Base-by-base conservation (phyloP, 768 basidiomycete genomes). In the Rhodotorula babjevae region DNA sequence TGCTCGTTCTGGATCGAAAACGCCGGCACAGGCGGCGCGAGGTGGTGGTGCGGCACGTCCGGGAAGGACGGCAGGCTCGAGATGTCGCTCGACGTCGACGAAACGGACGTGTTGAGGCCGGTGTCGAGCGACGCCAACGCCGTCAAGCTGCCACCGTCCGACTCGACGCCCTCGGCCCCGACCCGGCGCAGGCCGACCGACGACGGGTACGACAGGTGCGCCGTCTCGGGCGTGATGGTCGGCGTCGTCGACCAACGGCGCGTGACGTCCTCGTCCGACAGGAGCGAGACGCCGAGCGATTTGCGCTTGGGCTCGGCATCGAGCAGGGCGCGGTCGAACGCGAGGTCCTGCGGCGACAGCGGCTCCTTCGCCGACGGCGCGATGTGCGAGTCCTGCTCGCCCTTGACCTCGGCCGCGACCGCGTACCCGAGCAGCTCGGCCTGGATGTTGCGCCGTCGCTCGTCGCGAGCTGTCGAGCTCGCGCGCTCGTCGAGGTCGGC, bases 1-100 rank as follows among this genome's bases (percentile, higher is more conserved):
- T 25, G 23, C 50, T 52, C 23, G 50, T 52, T 2, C 50, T 25
- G 50, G 6, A 3, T 9, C 12, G 50, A 25, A 9, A 52, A 11
- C 50, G 50, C 10, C 6, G 50, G 50, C 6, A 52, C 27, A 0
- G 53, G n/a, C n/a, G 53, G n/a, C 23, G n/a, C 3, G 4, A 31
- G 56, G 29, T 63, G 55, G 8, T 36, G 60, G 3, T 36, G 18
- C 25, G 71, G 71, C 6, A 72, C 71, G 50, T 72, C 71, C 3
- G 71, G 71, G 50, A 72, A 72, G 25, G 65, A 36, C 16, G 71
- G 71, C n/a, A 72, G 29, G 29, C 56, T 57, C 33, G 71, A 72
- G 2, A 72, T 53, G 33, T 71, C 61, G 61, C 71, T 72, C 23
- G 56, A 59, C 15, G 65, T 66, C 61, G 65, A 67, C 40, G 55